Conservation (phyloP, 176 grass and related monocot species). For the Poa pratensis region DNA sequence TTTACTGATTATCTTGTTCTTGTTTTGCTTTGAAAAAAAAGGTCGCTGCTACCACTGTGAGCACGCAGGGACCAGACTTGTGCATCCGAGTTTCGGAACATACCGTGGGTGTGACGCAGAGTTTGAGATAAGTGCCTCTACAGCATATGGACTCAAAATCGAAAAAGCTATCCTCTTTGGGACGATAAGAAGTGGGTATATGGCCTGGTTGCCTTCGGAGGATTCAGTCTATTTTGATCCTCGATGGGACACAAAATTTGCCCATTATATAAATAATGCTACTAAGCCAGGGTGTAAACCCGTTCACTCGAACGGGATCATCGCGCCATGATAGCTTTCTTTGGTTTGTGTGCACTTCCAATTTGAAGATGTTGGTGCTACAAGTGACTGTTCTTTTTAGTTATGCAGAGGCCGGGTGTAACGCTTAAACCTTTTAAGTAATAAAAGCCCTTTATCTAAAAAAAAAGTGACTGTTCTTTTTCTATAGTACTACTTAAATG, state of each 20-base stretch:
- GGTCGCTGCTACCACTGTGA: not conserved
- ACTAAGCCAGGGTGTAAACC: not conserved
- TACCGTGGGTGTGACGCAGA: slow-evolving; percentile 4
- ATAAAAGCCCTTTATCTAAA: too few species aligned
- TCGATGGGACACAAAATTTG: not conserved
- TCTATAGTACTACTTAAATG: too few species aligned
- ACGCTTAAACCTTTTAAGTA: too few species aligned
- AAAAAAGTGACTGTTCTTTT: too few species aligned
- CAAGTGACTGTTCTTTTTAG: too few species aligned
- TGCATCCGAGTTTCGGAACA: not conserved
- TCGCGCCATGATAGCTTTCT: not conserved
- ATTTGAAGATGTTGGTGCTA: too few species aligned
- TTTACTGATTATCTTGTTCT: not conserved
- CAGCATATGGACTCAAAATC: not conserved
- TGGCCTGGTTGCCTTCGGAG: not conserved
- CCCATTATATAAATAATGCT: not conserved
- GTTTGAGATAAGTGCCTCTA: not conserved
- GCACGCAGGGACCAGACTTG: not conserved
- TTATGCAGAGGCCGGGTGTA: too few species aligned
- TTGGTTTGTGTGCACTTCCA: too few species aligned
- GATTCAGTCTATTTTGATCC: slow-evolving; percentile 25
- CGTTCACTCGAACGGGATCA: not conserved
- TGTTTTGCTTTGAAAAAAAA: not conserved
- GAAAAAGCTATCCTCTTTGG: not conserved
- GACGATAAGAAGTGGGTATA: not conserved